phyloP scores from a whole-genome alignment of 495 filamentous ascomycete species.

The Aspergillus mulundensis region DNA sequence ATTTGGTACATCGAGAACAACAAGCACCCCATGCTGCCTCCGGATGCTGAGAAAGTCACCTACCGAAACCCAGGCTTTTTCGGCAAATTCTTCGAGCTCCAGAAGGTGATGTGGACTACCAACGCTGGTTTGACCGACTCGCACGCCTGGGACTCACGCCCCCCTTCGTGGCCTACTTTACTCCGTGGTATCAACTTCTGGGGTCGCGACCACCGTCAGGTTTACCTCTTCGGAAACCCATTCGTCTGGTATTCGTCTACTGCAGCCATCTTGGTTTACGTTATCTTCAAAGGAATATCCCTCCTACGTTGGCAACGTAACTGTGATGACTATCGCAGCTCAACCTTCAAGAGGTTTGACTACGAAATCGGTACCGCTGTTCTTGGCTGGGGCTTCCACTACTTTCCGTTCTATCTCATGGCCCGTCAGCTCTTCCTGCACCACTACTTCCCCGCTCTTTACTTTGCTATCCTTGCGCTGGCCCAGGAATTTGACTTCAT shows the following conservation, averaged over 20 bases:
- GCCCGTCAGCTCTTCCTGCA: conserved; percentile 96
- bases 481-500: conserved; percentile 87
- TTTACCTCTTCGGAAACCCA: conserved; percentile 95
- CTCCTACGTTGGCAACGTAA: conserved; percentile 91
- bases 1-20: conserved; percentile 96
- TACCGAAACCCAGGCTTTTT: conserved; percentile 94
- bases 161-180: conserved; percentile 88
- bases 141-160: conserved; percentile 96
- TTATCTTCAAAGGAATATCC: conserved; percentile 80
- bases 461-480: conserved; percentile 85
- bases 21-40: conserved; percentile 68
- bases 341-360: conserved; percentile 90
- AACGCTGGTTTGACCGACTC: conserved; percentile 96
- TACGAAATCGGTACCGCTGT: conserved; percentile 91
- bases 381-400: conserved; percentile 93
- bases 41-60: conserved; percentile 84
- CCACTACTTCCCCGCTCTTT: conserved; percentile 93
- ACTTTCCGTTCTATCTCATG: conserved; percentile 98
- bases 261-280: conserved; percentile 71
- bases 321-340: conserved; percentile 75
- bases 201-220: conserved; percentile 89
- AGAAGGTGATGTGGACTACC: conserved; percentile 98
- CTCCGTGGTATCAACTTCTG: conserved; percentile 98
- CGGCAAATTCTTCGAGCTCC: conserved; percentile 98
- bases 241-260: conserved; percentile 92